A percentile compares a stretch with the other conserved stretches of the same genome.
Evolutionary conservation across 768 basidiomycete species (phyloP).

Genomic region (Boletus rufocinnamomeus): DNA sequence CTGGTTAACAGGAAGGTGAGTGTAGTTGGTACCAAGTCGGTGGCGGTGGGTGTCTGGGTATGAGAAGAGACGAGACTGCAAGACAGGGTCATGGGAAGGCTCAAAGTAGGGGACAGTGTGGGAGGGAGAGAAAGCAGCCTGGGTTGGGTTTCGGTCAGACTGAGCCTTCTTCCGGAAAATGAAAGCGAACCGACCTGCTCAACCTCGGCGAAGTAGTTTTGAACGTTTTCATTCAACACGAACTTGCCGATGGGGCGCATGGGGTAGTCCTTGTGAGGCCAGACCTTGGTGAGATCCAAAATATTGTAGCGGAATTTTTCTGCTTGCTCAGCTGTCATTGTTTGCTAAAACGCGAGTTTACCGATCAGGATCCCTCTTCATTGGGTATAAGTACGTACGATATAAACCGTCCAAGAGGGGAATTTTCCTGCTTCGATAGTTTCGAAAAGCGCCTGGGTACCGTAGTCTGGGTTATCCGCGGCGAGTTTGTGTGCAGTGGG

Average conservation of each 20-base stretch:
- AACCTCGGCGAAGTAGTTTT: constrained; percentile 94
- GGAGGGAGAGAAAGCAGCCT: constrained; percentile 85
- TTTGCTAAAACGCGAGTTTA: constrained; percentile 57
- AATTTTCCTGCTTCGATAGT: constrained; percentile 78
- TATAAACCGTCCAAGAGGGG: constrained; percentile 88
- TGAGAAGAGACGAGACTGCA: constrained; percentile 93
- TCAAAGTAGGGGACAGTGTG: constrained; percentile 89
- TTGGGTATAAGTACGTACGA: constrained; percentile 48
- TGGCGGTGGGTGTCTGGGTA: constrained; percentile 90
- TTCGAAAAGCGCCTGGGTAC: constrained; percentile 74
- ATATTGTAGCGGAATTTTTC: constrained; percentile 90
- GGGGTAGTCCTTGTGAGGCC: constrained; percentile 88
- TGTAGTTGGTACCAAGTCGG: constrained; percentile 79
- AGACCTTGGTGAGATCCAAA: constrained; percentile 88
- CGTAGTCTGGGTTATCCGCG: constrained; percentile 84
- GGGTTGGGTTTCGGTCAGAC: constrained; percentile 7
- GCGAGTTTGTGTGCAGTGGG: constrained; percentile 65
- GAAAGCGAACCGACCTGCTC: constrained; percentile 69
- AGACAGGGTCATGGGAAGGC: constrained; percentile 87
- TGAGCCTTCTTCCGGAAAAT: constrained; percentile 17
- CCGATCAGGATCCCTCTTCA: background rate
- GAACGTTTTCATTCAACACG: constrained; percentile 72
- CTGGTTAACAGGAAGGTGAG: constrained; percentile 86
- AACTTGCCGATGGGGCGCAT: constrained; percentile 86
- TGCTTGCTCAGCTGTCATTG: constrained; percentile 90